A percentile compares a stretch with the other conserved stretches of the same genome.
Conservation (phyloP, 2,329 filamentous ascomycete species). For the Xylariaceae sp. region DNA sequence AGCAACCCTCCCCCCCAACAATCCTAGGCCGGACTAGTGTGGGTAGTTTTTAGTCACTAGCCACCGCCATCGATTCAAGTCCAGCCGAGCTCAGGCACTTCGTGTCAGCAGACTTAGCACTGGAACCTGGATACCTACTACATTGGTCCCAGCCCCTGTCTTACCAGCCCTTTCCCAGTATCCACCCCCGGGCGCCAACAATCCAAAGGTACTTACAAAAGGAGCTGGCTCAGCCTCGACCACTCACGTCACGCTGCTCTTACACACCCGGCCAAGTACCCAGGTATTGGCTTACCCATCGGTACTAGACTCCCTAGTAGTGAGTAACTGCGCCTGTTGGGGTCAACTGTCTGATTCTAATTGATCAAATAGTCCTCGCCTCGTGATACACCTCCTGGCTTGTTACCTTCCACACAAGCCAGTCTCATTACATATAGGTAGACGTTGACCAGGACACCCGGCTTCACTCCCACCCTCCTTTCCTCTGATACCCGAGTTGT, state of each 20-base stretch:
- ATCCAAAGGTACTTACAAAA: conserved; percentile 1
- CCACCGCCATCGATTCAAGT: conserved; percentile 19
- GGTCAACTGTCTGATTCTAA: conserved; percentile 23
- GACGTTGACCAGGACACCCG: conserved; percentile 1
- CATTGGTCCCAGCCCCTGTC: conserved; percentile 20
- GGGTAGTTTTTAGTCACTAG: conserved; percentile 15
- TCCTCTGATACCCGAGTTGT: conserved; percentile 11
- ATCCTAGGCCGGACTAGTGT: not conserved
- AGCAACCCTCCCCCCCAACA: not conserved
- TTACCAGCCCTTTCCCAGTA: conserved; percentile 16
- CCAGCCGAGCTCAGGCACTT: conserved; percentile 25
- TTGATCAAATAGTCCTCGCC: conserved; percentile 29
- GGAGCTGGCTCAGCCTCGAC: conserved; percentile 31
- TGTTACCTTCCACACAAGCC: conserved; percentile 11
- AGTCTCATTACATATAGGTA: conserved; percentile 8
- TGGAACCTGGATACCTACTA: conserved; percentile 10
- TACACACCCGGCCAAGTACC: conserved; percentile 19
- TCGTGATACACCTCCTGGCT: conserved; percentile 29
- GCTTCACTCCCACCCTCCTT: conserved; percentile 15
- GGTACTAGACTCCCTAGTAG: conserved; percentile 8
- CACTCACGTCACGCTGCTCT: conserved; percentile 29
- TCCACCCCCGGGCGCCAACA: conserved; percentile 8
- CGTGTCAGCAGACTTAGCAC: conserved; percentile 26
- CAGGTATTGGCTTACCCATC: conserved; percentile 6
- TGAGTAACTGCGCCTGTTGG: conserved; percentile 24